These are phyloP conservation scores for Bimuria novae-zelandiae DNA, from an alignment of 2,329 filamentous ascomycete species.

Conservation along the genomic window DNA sequence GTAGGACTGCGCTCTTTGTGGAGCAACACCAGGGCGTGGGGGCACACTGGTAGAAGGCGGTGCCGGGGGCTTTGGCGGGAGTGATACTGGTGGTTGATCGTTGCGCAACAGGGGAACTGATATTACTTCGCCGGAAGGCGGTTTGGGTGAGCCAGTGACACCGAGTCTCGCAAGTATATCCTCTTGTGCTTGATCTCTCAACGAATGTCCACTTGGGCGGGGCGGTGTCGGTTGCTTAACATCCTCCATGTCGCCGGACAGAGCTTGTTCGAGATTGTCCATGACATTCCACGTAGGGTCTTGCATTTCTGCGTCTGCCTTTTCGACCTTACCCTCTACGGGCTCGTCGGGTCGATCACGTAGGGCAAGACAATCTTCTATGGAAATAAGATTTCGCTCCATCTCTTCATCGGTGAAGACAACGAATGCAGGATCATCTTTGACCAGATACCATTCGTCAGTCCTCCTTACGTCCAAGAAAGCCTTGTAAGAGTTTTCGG, in stretches of 20 bases:
- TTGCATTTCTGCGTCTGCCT: slow-evolving; percentile 40
- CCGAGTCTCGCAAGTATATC: slow-evolving; percentile 43
- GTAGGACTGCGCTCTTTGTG: slow-evolving; percentile 29
- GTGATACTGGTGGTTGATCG: slow-evolving; percentile 15
- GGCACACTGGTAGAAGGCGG: slow-evolving; percentile 13
- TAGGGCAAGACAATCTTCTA: slow-evolving; percentile 50
- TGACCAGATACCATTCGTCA: slow-evolving; percentile 55
- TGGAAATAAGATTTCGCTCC: slow-evolving; percentile 43
- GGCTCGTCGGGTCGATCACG: slow-evolving; percentile 45
- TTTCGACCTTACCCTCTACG: slow-evolving; percentile 24
- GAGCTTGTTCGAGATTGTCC: slow-evolving; percentile 47
- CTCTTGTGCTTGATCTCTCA: slow-evolving; percentile 36
- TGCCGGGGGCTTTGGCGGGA: slow-evolving; percentile 24
- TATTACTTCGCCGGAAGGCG: slow-evolving; percentile 30
- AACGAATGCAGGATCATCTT: slow-evolving; percentile 56
- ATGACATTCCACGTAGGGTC: slow-evolving; percentile 45
- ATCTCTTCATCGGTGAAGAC: slow-evolving; percentile 50
- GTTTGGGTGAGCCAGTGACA: slow-evolving; percentile 45
- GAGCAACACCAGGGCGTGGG: slow-evolving; percentile 15
- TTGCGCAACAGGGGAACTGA: slow-evolving; percentile 19
- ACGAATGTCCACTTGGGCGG: slow-evolving; percentile 6
- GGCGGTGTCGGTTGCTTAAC: slow-evolving; percentile 12
- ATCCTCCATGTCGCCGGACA: slow-evolving; percentile 30
- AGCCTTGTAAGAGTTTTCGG: slow-evolving; percentile 50
- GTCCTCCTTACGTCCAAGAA: slow-evolving; percentile 55